Base-by-base conservation (phyloP, 305 asterid genomes). In the Plantago rigida region DNA sequence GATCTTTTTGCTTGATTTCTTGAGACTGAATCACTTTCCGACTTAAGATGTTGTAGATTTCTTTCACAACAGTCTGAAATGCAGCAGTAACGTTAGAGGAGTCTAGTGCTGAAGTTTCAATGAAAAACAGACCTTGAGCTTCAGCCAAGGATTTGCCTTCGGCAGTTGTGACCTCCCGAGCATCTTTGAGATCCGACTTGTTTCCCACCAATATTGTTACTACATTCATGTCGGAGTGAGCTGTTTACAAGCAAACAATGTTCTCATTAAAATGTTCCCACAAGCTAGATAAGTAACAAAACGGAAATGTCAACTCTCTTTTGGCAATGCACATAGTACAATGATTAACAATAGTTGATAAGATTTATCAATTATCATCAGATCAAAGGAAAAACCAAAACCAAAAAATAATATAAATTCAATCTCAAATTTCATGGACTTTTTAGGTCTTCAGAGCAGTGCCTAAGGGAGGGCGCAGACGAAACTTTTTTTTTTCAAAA, bases 171-270 rank as follows among this genome's bases (percentile, higher is more conserved):
- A 79, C 85, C 52, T 71, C 91, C 39, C 91, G 79, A 1, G 79
- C 75, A 59, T 71, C 82, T 68, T 79, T 81, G 26, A 84, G 73
- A 55, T 84, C 91, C 13, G 87, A 81, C 69, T 84, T 84, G 66
- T 84, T 83, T 41, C 87, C 90, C 42, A 83, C 81, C 47, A 84
- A 65, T 71, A 79, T 78, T 42, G 76, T 81, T 46, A 83, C 85
- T 13, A 84, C 80, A 13, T 77, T 82, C 69, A 81, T 82, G 69
- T 82, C 87, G 3, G 83, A 82, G 53, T 82, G 77, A 12, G 81
- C 85, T 82, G 83, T 56, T 55, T 47, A 54, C 50, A 47, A 14
- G 17, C 42, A 51, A 46, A 59, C 17, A 48, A 47, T 52, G 11
- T 12, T 46, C 34, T 13, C 19, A 47, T 61, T 59, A 55, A 26